These are phyloP conservation scores for Suillus plorans DNA, from an alignment of 768 basidiomycete species.

Conservation along the genomic window DNA sequence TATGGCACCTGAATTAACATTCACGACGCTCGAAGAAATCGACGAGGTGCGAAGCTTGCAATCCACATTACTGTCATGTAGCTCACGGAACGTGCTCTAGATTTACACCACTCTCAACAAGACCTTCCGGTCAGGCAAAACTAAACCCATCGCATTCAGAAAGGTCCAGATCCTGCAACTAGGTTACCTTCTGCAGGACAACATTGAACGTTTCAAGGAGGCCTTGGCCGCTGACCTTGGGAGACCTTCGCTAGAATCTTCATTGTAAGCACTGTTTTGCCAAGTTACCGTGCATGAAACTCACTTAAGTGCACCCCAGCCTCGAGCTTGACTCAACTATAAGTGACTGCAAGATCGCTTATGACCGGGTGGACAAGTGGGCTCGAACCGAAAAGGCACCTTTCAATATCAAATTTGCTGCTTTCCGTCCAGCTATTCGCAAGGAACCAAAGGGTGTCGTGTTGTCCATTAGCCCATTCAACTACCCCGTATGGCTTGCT, in stretches of 20 bases:
- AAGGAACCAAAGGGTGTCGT: conserved; percentile 80
- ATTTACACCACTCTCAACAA: conserved; percentile 53
- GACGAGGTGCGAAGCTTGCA: conserved; percentile 36
- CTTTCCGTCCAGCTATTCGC: conserved; percentile 62
- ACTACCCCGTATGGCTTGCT: conserved; percentile 66
- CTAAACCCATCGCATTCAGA: conserved; percentile 63
- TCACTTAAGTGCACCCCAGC: conserved; percentile 34
- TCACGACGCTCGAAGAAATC: conserved; percentile 56
- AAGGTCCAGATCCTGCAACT: conserved; percentile 78
- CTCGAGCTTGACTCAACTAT: conserved; percentile 59
- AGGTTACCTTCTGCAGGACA: conserved; percentile 73
- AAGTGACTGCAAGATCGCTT: conserved; percentile 53
- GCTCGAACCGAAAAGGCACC: conserved; percentile 58
- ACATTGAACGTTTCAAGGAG: conserved; percentile 56
- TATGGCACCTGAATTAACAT: conserved; percentile 35
- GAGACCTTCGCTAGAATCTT: conserved; percentile 56
- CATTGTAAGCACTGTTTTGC: conserved; percentile 42
- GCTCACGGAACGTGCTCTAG: conserved; percentile 31
- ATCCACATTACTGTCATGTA: background rate
- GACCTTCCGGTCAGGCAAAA: conserved; percentile 67
- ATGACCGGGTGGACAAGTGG: conserved; percentile 74
- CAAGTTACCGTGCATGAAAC: background rate
- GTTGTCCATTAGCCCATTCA: conserved; percentile 71
- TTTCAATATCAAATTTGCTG: conserved; percentile 54
- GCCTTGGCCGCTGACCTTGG: conserved; percentile 64